Evolutionary conservation across 2,329 filamentous ascomycete species (phyloP), one percentile per base, ranked within the genome.

Genomic region (Fusarium sp.): DNA sequence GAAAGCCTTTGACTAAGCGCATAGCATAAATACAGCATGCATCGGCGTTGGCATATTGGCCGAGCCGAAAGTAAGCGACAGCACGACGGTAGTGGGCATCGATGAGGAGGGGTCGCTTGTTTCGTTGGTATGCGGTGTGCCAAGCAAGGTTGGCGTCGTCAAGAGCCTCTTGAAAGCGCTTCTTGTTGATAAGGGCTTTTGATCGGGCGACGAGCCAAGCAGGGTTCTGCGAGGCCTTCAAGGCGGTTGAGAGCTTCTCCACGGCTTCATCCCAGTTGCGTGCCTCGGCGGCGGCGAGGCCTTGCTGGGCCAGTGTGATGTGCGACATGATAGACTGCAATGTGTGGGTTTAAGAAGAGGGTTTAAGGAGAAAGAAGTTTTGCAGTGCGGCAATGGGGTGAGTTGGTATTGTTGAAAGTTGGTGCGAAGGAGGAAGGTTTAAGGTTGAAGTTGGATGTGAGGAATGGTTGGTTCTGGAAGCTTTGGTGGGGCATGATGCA

Each of bases 71-170:
- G 32, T 96, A 86, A 17, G 92, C 89, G 18, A 97, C 89, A 10
- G 90, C 93, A 42, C 96, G 90, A 75, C 95, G 90, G 78, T 96
- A 90, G 78, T 98, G 94, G 4, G 94, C 92, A n/a, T 94, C 89
- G 51, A 91, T 87, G 81, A 98, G 94, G 36, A 93, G 87, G 73
- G 94, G 90, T 57, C 93, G 90, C 77, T 92, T 93, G 38, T 89
- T 93, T 45, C 96, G 92, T 71, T 92, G 87, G 32, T 84, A 85
- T 6, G 91, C 92, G 8, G 87, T 83, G 42, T 87, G 83, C 60
- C 93, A 88, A 6, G 91, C 93, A 54, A 87, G 86, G 71, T 94
- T 90, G 42, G 92, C 91, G 81, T 95, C 93, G 44, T 84, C 85
- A 50, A 96, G 88, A 3, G 94, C 93, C 28, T 89, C 86, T 6